Percentiles rank a stretch among this genome's conserved stretches.
Evolutionary conservation across 2,329 filamentous ascomycete genomes (phyloP).

Genomic region (Diaporthe velutina): DNA sequence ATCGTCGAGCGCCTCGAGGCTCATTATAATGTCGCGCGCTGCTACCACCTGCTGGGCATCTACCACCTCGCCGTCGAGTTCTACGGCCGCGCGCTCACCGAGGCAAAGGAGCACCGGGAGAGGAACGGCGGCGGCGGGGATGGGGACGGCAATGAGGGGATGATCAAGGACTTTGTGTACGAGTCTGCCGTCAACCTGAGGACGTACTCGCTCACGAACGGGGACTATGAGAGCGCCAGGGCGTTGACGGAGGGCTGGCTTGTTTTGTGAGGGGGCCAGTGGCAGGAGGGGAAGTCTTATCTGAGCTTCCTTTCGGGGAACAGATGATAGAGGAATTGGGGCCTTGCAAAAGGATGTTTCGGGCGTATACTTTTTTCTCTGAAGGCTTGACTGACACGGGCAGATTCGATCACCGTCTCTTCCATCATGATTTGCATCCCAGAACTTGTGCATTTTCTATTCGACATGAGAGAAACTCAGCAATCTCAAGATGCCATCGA

Average conservation of each 20-base stretch:
- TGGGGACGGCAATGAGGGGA: slow-evolving; percentile 41
- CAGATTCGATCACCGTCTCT: not conserved
- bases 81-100: slow-evolving; percentile 69
- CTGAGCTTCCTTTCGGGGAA: not conserved
- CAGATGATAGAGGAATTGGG: not conserved
- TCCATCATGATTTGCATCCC: too few relatives aligned
- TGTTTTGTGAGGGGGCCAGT: slow-evolving; percentile 53
- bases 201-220: slow-evolving; percentile 73
- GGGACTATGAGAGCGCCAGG: slow-evolving; percentile 72
- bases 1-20: slow-evolving; percentile 76
- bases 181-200: slow-evolving; percentile 84
- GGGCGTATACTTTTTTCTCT: not conserved
- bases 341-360: slow-evolving; percentile 6
- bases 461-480: too few relatives aligned
- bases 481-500: too few relatives aligned
- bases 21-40: slow-evolving; percentile 83
- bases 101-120: slow-evolving; percentile 45
- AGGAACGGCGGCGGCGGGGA: slow-evolving; percentile 27
- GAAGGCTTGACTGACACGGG: not conserved
- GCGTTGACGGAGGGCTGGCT: slow-evolving; percentile 72
- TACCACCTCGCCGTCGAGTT: slow-evolving; percentile 78
- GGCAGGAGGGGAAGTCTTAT: too few relatives aligned
- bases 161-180: slow-evolving; percentile 69
- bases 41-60: slow-evolving; percentile 82
- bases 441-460: not conserved